phyloP scores from a whole-genome alignment of 805 yeast genomes.

The Spathaspora sp. region DNA sequence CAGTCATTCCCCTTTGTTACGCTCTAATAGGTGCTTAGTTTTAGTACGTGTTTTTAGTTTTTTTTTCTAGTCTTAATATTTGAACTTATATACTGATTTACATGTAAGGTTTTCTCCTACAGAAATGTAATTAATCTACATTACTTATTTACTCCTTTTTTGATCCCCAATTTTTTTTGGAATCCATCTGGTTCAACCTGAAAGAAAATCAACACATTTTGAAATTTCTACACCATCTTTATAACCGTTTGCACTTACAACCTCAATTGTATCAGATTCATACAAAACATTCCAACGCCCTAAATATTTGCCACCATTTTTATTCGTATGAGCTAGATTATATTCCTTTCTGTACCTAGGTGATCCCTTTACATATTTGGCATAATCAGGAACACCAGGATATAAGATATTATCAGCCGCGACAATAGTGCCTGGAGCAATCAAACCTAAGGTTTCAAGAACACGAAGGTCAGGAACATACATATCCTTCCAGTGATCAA shows the following conservation, averaged over 20 bases:
- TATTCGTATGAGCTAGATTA: conserved; percentile 21
- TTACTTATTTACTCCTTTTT: no score
- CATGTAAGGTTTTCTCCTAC: not conserved
- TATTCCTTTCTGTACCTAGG: conserved; percentile 34
- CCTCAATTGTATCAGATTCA: conserved; percentile 25
- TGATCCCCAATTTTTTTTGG: not conserved
- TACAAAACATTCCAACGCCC: conserved; percentile 43
- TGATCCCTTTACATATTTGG: conserved; percentile 31
- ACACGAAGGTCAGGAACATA: conserved; percentile 42
- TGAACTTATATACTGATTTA: not conserved
- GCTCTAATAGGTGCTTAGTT: not conserved
- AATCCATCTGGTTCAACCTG: conserved; percentile 13
- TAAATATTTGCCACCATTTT: conserved; percentile 20
- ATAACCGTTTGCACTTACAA: conserved; percentile 9
- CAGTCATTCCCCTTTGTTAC: conserved; percentile 32
- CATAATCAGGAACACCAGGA: conserved; percentile 40
- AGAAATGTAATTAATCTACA: not conserved
- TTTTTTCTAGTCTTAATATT: not conserved
- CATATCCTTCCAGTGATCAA: conserved; percentile 37
- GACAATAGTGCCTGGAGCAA: conserved; percentile 36
- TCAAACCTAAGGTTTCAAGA: conserved; percentile 35
- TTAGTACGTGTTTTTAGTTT: not conserved
- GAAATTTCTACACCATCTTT: conserved; percentile 32
- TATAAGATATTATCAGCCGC: conserved; percentile 34
- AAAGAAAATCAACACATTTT: conserved; percentile 23